These are phyloP conservation scores for Cladosporium cucumerinum DNA, from an alignment of 2,329 filamentous ascomycete genomes.

Conservation along the genomic window DNA sequence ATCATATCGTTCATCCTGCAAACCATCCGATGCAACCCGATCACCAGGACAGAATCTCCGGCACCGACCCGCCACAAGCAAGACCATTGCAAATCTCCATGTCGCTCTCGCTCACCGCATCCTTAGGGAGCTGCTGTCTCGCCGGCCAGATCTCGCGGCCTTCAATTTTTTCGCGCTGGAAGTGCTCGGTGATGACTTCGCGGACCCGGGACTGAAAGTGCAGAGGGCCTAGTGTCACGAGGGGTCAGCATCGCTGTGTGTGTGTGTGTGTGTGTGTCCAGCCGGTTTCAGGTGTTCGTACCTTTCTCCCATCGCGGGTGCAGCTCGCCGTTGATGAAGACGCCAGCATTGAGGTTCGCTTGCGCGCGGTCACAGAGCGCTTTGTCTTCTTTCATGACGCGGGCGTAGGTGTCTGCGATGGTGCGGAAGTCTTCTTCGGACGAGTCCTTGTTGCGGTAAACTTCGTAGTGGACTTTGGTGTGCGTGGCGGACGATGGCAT, in stretches of 20 bases:
- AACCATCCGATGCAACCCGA: neutral
- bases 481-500: constrained; percentile 51
- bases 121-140: constrained; percentile 25
- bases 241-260: neutral
- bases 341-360: constrained; percentile 56
- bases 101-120: constrained; percentile 18
- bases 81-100: constrained; percentile 22
- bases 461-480: constrained; percentile 57
- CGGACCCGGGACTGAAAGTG: constrained; percentile 53
- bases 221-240: constrained; percentile 49
- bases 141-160: constrained; percentile 54
- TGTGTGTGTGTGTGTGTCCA: too few relatives aligned
- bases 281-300: constrained; percentile 1
- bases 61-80: neutral
- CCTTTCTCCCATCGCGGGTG: constrained; percentile 43
- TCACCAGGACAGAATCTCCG: constrained; percentile 7
- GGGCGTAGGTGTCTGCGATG: constrained; percentile 58
- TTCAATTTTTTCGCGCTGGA: constrained; percentile 43
- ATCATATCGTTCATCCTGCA: neutral
- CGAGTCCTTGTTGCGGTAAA: constrained; percentile 53
- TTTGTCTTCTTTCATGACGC: constrained; percentile 61
- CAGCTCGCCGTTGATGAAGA: constrained; percentile 59
- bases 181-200: constrained; percentile 46
- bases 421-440: constrained; percentile 52
- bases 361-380: constrained; percentile 57